These are phyloP conservation scores for Cyclotella cryptica DNA, from an alignment of 108 stramenopile species.

Conservation along the genomic window DNA sequence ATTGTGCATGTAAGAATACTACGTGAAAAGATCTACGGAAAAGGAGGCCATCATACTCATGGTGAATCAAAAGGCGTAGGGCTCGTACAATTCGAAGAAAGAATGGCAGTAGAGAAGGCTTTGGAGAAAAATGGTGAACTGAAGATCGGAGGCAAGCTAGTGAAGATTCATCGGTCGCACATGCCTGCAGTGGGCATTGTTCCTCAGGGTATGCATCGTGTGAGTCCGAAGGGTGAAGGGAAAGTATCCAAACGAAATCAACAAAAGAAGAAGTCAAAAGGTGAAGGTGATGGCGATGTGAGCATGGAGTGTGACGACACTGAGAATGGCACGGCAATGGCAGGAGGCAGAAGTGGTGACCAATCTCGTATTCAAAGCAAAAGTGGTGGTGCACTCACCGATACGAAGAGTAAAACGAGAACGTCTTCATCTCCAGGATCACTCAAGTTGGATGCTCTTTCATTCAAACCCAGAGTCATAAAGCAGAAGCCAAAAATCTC, in stretches of 20 bases:
- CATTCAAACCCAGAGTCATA: constrained; percentile 45
- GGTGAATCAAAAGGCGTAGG: constrained; percentile 84
- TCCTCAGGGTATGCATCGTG: constrained; percentile 84
- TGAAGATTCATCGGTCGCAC: constrained; percentile 79
- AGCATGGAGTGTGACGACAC: constrained; percentile 27
- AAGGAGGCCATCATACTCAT: constrained; percentile 53
- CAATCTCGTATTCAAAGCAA: too few relatives aligned
- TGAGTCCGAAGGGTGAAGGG: constrained; percentile 81
- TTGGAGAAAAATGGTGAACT: constrained; percentile 68
- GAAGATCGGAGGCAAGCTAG: constrained; percentile 68
- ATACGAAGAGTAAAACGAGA: neutral
- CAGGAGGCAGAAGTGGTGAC: neutral
- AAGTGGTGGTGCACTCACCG: neutral
- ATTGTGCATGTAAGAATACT: constrained; percentile 87
- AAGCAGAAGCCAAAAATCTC: constrained; percentile 45
- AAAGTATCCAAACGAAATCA: constrained; percentile 70
- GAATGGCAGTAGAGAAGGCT: constrained; percentile 82
- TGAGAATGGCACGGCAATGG: neutral
- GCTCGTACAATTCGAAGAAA: constrained; percentile 87
- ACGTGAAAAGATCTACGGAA: constrained; percentile 71
- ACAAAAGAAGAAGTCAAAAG: constrained; percentile 45
- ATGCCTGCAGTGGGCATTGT: constrained; percentile 78
- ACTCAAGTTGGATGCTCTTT: constrained; percentile 39
- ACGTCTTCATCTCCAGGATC: constrained; percentile 41
- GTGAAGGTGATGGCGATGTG: constrained; percentile 12